Evolutionary conservation across 345 rosid species (phyloP), one percentile per base, ranked within the genome.

Genomic region (Dipteronia sinensis): DNA sequence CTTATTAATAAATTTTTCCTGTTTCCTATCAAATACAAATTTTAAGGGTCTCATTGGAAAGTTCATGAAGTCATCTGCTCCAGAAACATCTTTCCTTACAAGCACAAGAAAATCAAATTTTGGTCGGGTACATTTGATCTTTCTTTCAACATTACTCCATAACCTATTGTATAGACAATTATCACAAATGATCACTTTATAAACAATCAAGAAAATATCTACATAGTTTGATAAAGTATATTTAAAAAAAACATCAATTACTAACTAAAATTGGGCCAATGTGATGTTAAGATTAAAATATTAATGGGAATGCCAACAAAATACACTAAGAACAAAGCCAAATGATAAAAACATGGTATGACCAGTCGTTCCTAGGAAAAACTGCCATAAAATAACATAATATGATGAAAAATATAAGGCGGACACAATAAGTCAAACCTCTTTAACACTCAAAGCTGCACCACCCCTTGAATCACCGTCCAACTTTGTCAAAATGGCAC

Each of bases 401-500:
- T 19, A 46, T 2, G 42, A 73, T 27, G 29, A 42, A 67, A 65
- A 72, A 17, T 42, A 23, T n/a, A 25, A 61, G 64, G 56, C 19
- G 0, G 10, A 75, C 80, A 17, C 38, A 31, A 73, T 19, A 69
- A 47, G 55, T 44, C 88, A 71, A 76, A 93, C 99, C 99, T 96
- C 99, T 85, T 94, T 94, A 65, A 96, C 97, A 86, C 98, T 94
- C 81, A 96, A 83, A 79, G 99, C 99, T 67, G 99, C 98, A 65
- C 99, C 98, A 78, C 98, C 99, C 91, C 99, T 90, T 77, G 99
- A 96, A 85, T 96, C 99, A 22, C 99, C 98, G 73, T 96, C 99
- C 78, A 96, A 86, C 92, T 96, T 96, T 49, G 99, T 94, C 88
- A 96, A 87, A 82, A 96, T 96, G 82, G 98, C 99, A 81, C 99